These are phyloP conservation scores for Fomitopsis betulina DNA, from an alignment of 1,284 basidiomycete species.

Conservation along the genomic window DNA sequence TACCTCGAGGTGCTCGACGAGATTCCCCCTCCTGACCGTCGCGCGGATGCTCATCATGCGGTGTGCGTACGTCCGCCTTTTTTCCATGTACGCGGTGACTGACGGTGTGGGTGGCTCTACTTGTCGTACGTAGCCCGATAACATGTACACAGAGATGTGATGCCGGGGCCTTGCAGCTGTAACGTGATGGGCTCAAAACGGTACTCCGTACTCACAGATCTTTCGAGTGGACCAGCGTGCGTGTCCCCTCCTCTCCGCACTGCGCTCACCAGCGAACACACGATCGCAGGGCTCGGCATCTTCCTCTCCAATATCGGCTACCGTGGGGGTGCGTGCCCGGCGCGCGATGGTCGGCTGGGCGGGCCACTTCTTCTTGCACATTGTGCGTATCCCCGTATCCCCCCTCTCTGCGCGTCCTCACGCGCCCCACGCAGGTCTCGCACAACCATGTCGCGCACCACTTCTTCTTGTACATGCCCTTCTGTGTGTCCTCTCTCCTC, in stretches of 20 bases:
- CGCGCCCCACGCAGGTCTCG: constrained; percentile 26
- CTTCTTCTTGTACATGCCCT: constrained; percentile 35
- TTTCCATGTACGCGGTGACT: neutral
- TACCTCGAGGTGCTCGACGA: constrained; percentile 62
- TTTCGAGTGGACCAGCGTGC: constrained; percentile 68
- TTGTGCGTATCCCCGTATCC: constrained; percentile 20
- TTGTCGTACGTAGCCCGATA: constrained; percentile 47
- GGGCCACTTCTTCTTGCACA: constrained; percentile 43
- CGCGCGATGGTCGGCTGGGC: constrained; percentile 61
- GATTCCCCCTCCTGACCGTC: constrained; percentile 71
- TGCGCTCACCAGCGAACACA: neutral
- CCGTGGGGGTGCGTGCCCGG: constrained; percentile 43
- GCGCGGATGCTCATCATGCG: constrained; percentile 66
- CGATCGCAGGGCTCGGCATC: constrained; percentile 31
- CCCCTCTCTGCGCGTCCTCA: neutral
- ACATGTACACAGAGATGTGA: neutral
- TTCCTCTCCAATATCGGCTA: constrained; percentile 49
- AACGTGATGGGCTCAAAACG: constrained; percentile 29
- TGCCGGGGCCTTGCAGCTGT: constrained; percentile 9
- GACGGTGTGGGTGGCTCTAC: constrained; percentile 62
- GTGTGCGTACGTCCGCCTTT: constrained; percentile 31
- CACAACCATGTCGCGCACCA: constrained; percentile 36
- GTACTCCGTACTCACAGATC: constrained; percentile 59
- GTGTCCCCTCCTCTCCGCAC: neutral
- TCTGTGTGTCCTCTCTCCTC: constrained; percentile 21